Evolutionary conservation across 345 rosid species (phyloP), one percentile per base, ranked within the genome.

Genomic region (Pistacia integerrima): DNA sequence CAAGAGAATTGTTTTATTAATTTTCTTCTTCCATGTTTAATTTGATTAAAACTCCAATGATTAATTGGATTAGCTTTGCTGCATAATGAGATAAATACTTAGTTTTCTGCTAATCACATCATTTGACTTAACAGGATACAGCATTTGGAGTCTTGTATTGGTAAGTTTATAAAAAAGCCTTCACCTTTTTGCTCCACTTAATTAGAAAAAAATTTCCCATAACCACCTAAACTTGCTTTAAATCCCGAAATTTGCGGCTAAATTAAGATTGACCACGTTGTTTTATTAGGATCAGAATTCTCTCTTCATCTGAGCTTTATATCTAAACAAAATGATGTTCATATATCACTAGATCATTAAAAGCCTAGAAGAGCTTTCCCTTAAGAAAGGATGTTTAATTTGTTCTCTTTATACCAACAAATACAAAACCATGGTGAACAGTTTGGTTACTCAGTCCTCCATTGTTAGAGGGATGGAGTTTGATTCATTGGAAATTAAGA

Each of bases 31-130:
- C 66, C 66, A 4, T 12, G 18, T 52, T 61, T 48, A 59, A 72
- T 72, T 46, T 44, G 10, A 6, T 30, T 25, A 48, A 61, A 46
- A 4, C 16, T 33, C n/a, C 61, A 73, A 30, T 73, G 76, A 61
- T 55, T 30, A 61, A 38, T 64, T 20, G 18, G 25, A 69, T 58
- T 69, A 74, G 36, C 13, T 77, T 63, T 6, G 74, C 7, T 13
- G 62, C 18, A 64, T 51, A 64, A 52, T 52, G 59, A 28, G 66
- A 71, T 70, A 41, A 66, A 70, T 51, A 41, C 70, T 57, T 74
- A 52, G 58, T 71, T 72, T 72, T 80, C 54, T 38, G 11, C 56
- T 78, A 76, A 81, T 85, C 84, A 80, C 82, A 83, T 81, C 86
- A 78, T 76, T 70, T 70, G 84, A 81, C 46, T 46, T 56, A 70